Evolutionary conservation across 306 rosid species (phyloP), one percentile per base, ranked within the genome.

Genomic region (Quercus ilex): DNA sequence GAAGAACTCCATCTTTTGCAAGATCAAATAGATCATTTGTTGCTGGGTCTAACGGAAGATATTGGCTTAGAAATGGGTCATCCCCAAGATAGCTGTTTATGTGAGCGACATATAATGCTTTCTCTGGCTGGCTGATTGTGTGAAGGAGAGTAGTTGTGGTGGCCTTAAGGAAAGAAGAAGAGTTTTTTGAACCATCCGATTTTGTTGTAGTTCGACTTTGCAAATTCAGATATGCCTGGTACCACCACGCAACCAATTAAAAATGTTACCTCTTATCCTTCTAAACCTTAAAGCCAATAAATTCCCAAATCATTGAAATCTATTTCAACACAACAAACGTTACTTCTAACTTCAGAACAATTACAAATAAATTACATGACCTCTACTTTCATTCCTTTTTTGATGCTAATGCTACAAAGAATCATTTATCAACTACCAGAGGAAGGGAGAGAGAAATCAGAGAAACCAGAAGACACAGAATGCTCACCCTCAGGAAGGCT

Each of bases 41-140:
- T 69, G 90, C 76, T 11, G 90, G 94, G 77, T 96, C 92, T 78
- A 96, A 35, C 0, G 99, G 99, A 78, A 96, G 98, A 88, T 53
- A 93, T 75, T 91, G 90, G 84, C 83, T 73, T 67, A 96, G 81
- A 85, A 96, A 96, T 1, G 92, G 94, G 76, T 96, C 98, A 49
- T 93, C 99, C 43, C 97, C 94, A 19, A 96, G 99, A 87, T 88
- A 93, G 86, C 93, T 88, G 88, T 93, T 96, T 83, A 96, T 90
- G 83, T 93, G 99, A 81, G 91, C 92, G 59, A 96, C 98, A 81
- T 96, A 96, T 69, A 83, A 89, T 19, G 90, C 83, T 75, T 88
- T 90, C 86, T 96, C 99, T 2, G 98, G 93, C 88, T 89, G 91
- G 63, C 91, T 87, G 58, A 96, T 96, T 20, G 99, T 96, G 80